Percentiles rank a stretch among this genome's conserved stretches.
These are phyloP conservation scores for Pelagomonas calceolata DNA, from an alignment of 108 stramenopile genomes.

Conservation along the genomic window DNA sequence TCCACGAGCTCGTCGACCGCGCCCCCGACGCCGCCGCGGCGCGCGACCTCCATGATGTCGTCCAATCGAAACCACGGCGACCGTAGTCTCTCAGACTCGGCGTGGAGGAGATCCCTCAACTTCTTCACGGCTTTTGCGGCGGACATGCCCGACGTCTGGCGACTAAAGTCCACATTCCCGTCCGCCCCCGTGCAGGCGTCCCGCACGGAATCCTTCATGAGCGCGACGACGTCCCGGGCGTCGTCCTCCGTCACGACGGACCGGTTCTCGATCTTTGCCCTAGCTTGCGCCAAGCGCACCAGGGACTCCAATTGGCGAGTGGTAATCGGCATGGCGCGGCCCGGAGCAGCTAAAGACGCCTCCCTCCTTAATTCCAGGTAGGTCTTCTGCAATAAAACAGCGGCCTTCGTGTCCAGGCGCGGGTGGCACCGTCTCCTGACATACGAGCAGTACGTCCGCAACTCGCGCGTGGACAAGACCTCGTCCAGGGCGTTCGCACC, in stretches of 20 bases:
- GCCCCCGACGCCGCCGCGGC: no score
- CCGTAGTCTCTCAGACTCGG: conserved; percentile 13
- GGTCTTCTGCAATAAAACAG: conserved; percentile 62
- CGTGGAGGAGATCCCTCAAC: conserved; percentile 23
- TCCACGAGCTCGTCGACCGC: neutral
- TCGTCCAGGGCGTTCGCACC: conserved; percentile 40
- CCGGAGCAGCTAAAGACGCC: conserved; percentile 14
- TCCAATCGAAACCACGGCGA: conserved; percentile 24
- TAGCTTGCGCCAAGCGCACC: conserved; percentile 80
- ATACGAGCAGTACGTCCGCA: conserved; percentile 92
- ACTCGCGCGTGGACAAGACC: conserved; percentile 30
- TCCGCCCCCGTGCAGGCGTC: conserved; percentile 36
- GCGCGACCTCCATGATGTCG: conserved; percentile 4
- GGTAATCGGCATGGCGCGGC: conserved; percentile 81
- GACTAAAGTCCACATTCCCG: conserved; percentile 37
- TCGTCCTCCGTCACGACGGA: conserved; percentile 78
- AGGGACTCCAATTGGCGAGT: conserved; percentile 91
- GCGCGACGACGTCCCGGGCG: conserved; percentile 90
- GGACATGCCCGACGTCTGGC: conserved; percentile 7
- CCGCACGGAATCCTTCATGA: conserved; percentile 41
- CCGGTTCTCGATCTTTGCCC: conserved; percentile 85
- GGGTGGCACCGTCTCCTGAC: conserved; percentile 84
- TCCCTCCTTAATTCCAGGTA: conserved; percentile 77
- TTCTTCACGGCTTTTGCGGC: conserved; percentile 23
- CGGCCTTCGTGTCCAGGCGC: conserved; percentile 68